Percentiles rank a stretch among this genome's conserved stretches.
phyloP scores from a whole-genome alignment of 140 eudicot species.

The Flaveria floridana region DNA sequence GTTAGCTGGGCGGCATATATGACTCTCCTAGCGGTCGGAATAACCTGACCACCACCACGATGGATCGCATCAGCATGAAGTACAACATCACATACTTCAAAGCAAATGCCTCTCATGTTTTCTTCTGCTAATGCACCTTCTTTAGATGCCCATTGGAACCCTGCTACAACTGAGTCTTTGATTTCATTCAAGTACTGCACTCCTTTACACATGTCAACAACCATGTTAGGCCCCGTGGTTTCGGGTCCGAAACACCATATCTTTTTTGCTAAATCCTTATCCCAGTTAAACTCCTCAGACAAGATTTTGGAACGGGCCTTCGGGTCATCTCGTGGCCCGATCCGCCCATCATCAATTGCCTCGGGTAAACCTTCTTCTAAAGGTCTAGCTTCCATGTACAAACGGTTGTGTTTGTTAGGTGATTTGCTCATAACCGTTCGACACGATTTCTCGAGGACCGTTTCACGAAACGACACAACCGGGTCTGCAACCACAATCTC shows the following conservation, averaged over 20 bases:
- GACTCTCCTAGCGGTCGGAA: slow-evolving; percentile 54
- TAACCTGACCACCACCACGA: slow-evolving; percentile 59
- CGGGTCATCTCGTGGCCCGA: slow-evolving; percentile 64
- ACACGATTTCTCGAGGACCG: slow-evolving; percentile 54
- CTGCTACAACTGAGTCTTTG: slow-evolving; percentile 61
- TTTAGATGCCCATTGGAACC: slow-evolving; percentile 65
- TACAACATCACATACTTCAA: slow-evolving; percentile 58
- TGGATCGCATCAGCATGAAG: slow-evolving; percentile 58
- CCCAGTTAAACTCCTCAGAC: slow-evolving; percentile 63
- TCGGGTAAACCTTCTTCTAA: slow-evolving; percentile 58
- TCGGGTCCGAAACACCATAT: slow-evolving; percentile 61
- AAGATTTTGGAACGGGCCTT: slow-evolving; percentile 53
- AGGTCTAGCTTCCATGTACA: slow-evolving; percentile 63
- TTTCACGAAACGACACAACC: slow-evolving; percentile 68
- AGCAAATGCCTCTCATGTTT: slow-evolving; percentile 57
- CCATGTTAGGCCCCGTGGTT: slow-evolving; percentile 65
- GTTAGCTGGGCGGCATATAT: slow-evolving; percentile 52
- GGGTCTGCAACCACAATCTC: slow-evolving; percentile 55
- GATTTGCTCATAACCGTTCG: slow-evolving; percentile 66
- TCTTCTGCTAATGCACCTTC: slow-evolving; percentile 60
- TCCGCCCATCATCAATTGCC: slow-evolving; percentile 60
- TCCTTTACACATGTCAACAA: slow-evolving; percentile 65
- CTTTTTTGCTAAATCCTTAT: slow-evolving; percentile 61
- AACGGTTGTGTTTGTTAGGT: slow-evolving; percentile 63
- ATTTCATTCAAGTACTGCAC: slow-evolving; percentile 57